Conservation (phyloP, 1,139 yeast species). For the Kazachstania sp. region DNA sequence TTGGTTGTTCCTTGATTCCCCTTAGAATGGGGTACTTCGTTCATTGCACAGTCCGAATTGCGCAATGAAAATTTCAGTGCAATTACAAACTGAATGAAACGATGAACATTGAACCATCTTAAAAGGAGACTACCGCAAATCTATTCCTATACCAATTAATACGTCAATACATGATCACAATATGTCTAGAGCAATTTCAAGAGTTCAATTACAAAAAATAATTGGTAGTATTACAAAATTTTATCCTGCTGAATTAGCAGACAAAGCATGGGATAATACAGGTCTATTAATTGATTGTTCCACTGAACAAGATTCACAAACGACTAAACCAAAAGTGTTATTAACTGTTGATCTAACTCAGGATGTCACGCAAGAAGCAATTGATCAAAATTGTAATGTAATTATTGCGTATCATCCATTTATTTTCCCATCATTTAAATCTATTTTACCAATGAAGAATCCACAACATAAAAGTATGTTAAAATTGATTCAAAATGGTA, state of each 20-base stretch:
- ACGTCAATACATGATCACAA: background rate
- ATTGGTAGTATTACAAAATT: conserved; percentile 53
- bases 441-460: conserved; percentile 49
- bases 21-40: background rate
- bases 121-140: too few species aligned
- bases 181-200: conserved; percentile 21
- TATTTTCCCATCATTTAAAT: conserved; percentile 79
- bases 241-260: conserved; percentile 72
- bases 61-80: too few species aligned
- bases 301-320: conserved; percentile 13
- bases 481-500: conserved; percentile 60
- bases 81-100: too few species aligned
- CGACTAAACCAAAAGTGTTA: conserved; percentile 39
- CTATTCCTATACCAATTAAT: too few species aligned
- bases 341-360: conserved; percentile 81
- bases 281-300: conserved; percentile 70
- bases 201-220: conserved; percentile 38
- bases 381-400: conserved; percentile 40
- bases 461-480: conserved; percentile 78
- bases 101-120: too few species aligned
- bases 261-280: conserved; percentile 86
- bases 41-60: too few species aligned
- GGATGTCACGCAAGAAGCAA: conserved; percentile 79
- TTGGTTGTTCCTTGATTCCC: background rate
- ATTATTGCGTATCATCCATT: conserved; percentile 92